These are phyloP conservation scores for Drechslerella coelobrocha DNA, from an alignment of 2,329 filamentous ascomycete genomes.

Conservation along the genomic window DNA sequence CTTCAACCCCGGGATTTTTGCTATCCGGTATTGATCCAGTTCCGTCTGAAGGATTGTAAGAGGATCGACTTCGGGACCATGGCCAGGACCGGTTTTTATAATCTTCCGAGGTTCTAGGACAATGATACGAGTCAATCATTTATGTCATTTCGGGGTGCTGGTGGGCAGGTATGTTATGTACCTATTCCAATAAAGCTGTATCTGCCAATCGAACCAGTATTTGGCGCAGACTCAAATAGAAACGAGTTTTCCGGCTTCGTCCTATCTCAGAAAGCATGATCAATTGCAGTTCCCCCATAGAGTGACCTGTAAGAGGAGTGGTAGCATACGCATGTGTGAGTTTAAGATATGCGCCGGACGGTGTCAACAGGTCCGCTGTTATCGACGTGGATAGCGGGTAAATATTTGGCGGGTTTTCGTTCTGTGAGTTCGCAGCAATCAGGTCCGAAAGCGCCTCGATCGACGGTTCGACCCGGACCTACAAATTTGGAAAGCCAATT, in stretches of 20 bases:
- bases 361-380: conserved; percentile 89
- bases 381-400: conserved; percentile 84
- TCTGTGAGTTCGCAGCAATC: conserved; percentile 24
- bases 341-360: conserved; percentile 94
- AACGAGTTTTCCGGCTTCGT: conserved; percentile 80
- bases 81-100: conserved; percentile 83
- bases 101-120: conserved; percentile 74
- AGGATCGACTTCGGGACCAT: conserved; percentile 84
- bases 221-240: conserved; percentile 91
- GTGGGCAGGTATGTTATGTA: conserved; percentile 58
- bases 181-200: conserved; percentile 94
- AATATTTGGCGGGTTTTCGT: conserved; percentile 69
- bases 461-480: conserved; percentile 45
- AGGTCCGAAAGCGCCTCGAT: conserved; percentile 44
- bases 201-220: conserved; percentile 86
- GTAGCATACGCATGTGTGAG: conserved; percentile 72
- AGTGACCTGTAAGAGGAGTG: not conserved
- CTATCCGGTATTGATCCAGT: conserved; percentile 77
- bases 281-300: not conserved
- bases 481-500: conserved; percentile 4
- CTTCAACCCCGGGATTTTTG: conserved; percentile 79
- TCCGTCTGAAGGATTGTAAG: conserved; percentile 82
- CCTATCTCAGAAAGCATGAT: conserved; percentile 54
- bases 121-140: conserved; percentile 2
- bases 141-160: too few species aligned